phyloP scores from a whole-genome alignment of 768 basidiomycete genomes.

The Leccinellum luteum region DNA sequence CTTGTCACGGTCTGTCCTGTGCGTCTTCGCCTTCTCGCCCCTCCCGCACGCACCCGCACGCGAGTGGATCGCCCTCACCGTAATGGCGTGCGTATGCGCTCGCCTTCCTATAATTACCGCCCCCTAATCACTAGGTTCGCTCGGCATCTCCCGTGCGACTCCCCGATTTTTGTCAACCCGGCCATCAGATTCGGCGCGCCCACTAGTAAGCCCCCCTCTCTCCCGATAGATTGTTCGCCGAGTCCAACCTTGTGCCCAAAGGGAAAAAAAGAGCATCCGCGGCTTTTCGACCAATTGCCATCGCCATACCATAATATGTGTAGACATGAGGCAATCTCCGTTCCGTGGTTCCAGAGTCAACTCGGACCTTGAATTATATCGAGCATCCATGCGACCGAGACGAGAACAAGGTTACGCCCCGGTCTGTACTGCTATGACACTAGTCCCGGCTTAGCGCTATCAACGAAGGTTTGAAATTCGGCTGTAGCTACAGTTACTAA shows the following conservation, averaged over 20 bases:
- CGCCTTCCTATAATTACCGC: too few relatives aligned
- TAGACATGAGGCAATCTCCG: not conserved
- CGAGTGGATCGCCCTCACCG: not conserved
- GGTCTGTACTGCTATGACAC: not conserved
- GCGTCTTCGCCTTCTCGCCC: not conserved
- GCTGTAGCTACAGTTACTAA: not conserved
- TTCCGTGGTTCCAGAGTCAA: not conserved
- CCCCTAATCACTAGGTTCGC: not conserved
- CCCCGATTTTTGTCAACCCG: not conserved
- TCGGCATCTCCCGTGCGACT: not conserved
- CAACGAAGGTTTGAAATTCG: not conserved
- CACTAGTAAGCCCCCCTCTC: not conserved
- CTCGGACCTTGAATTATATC: not conserved
- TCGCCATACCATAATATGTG: too few relatives aligned
- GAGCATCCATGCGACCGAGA: not conserved
- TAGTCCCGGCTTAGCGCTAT: not conserved
- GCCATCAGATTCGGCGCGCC: not conserved
- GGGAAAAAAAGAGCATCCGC: not conserved
- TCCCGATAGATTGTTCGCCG: not conserved
- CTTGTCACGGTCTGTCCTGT: not conserved
- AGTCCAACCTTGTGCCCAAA: not conserved
- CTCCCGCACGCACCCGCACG: not conserved
- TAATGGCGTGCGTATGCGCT: too few relatives aligned
- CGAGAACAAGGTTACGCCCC: not conserved
- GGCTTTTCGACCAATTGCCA: not conserved